Evolutionary conservation across 768 basidiomycete genomes (phyloP).

Genomic region (Rhizopogon sp.): DNA sequence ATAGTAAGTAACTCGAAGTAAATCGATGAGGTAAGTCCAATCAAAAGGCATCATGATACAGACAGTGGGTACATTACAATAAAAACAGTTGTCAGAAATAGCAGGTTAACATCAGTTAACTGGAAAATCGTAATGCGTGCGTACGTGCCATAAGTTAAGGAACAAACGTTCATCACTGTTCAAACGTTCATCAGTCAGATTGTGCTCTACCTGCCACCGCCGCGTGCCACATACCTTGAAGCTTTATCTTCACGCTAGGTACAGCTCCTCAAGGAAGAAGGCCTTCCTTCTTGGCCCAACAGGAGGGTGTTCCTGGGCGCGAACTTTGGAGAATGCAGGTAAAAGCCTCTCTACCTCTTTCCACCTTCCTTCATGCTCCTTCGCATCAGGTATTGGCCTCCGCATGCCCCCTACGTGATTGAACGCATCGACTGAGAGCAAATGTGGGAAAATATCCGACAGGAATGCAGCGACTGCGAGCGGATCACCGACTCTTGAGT

Average conservation of each 20-base stretch:
- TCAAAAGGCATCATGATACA: background rate
- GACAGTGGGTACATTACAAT: background rate
- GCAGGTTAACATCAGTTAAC: background rate
- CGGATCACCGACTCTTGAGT: background rate
- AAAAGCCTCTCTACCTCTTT: conserved; percentile 1
- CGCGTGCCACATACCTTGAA: background rate
- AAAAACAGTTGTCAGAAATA: background rate
- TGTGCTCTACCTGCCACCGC: background rate
- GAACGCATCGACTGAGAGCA: background rate
- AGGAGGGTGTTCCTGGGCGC: background rate
- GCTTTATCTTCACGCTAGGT: background rate
- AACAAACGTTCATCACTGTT: background rate
- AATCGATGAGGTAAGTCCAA: background rate
- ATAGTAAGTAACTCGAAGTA: background rate
- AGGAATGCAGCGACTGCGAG: conserved; percentile 1
- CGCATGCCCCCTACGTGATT: background rate
- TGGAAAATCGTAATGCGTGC: background rate
- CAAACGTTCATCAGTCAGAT: background rate
- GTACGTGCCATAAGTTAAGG: background rate
- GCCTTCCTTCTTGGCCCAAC: background rate
- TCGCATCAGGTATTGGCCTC: background rate
- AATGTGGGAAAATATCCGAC: background rate
- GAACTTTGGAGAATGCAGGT: background rate
- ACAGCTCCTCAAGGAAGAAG: background rate
- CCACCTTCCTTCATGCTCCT: background rate